Evolutionary conservation across 2,329 filamentous ascomycete genomes (phyloP).

Genomic region (Alternaria alternata): DNA sequence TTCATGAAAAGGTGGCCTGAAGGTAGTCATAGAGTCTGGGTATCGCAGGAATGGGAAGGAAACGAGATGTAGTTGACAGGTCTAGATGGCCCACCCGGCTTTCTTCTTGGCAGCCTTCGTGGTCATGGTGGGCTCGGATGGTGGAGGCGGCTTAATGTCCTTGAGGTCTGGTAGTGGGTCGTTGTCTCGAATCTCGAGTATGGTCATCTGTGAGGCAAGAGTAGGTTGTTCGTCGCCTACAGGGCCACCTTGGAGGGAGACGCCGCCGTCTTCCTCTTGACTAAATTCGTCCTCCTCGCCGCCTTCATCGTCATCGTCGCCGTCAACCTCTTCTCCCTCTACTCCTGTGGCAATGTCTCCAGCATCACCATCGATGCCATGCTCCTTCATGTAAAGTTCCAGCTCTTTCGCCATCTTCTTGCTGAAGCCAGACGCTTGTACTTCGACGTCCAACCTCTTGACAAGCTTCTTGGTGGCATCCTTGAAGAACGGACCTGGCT

Average conservation of each 20-base stretch:
- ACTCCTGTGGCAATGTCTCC: slow-evolving; percentile 42
- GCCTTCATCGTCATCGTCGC: slow-evolving; percentile 6
- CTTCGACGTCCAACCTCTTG: slow-evolving; percentile 83
- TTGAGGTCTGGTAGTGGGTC: slow-evolving; percentile 44
- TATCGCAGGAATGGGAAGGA: slow-evolving; percentile 10
- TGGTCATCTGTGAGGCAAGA: slow-evolving; percentile 45
- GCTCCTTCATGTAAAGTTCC: slow-evolving; percentile 84
- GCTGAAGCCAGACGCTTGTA: slow-evolving; percentile 93
- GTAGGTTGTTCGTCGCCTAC: slow-evolving; percentile 13
- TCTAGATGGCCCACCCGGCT: slow-evolving; percentile 44
- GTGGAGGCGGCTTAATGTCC: slow-evolving; percentile 36
- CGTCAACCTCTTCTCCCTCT: slow-evolving; percentile 29
- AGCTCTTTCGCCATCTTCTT: slow-evolving; percentile 97
- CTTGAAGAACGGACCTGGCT: slow-evolving; percentile 83
- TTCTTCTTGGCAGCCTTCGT: slow-evolving; percentile 50
- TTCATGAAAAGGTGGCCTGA: background rate
- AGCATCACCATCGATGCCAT: slow-evolving; percentile 66
- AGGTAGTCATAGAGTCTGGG: background rate
- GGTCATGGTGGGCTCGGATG: slow-evolving; percentile 34
- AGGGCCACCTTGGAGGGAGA: slow-evolving; percentile 10
- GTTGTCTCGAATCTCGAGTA: slow-evolving; percentile 48
- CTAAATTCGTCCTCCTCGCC: slow-evolving; percentile 9
- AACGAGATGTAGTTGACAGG: background rate
- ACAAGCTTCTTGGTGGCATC: slow-evolving; percentile 77
- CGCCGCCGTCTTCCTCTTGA: slow-evolving; percentile 11